A percentile compares a stretch with the other conserved stretches of the same genome.
Conservation (phyloP, 2,329 filamentous ascomycete genomes). For the Leptographium lundbergii region DNA sequence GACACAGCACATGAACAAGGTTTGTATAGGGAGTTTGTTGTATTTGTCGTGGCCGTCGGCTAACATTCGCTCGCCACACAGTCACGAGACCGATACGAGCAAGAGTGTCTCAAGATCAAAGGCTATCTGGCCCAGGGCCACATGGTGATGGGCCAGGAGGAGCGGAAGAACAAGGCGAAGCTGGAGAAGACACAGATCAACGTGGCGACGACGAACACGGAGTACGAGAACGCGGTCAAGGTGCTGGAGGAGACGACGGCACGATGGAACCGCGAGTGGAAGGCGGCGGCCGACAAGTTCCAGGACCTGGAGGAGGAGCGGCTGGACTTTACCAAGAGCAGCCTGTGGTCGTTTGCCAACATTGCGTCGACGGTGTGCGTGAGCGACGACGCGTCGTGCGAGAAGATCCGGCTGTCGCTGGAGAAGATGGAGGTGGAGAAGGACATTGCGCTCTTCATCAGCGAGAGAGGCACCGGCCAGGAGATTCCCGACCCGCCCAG, state of each 20-base stretch:
- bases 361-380: conserved; percentile 95
- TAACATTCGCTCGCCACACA: too few relatives aligned
- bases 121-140: conserved; percentile 96
- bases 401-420: conserved; percentile 85
- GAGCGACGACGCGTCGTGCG: conserved; percentile 90
- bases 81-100: conserved; percentile 81
- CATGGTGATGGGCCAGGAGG: conserved; percentile 99
- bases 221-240: conserved; percentile 91
- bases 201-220: conserved; percentile 76
- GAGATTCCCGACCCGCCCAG: conserved; percentile 95
- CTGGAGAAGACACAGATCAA: conserved; percentile 98
- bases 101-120: conserved; percentile 97
- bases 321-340: conserved; percentile 94
- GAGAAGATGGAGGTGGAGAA: conserved; percentile 93
- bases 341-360: conserved; percentile 95
- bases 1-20: conserved; percentile 85
- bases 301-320: conserved; percentile 97
- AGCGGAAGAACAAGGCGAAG: conserved; percentile 97
- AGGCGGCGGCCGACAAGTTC: conserved; percentile 94
- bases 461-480: conserved; percentile 78
- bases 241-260: conserved; percentile 87
- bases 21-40: too few relatives aligned
- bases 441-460: conserved; percentile 83
- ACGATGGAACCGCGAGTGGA: conserved; percentile 97
- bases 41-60: too few relatives aligned